These are phyloP conservation scores for Microdochium paspali DNA, from an alignment of 2,329 filamentous ascomycete genomes.

Conservation along the genomic window DNA sequence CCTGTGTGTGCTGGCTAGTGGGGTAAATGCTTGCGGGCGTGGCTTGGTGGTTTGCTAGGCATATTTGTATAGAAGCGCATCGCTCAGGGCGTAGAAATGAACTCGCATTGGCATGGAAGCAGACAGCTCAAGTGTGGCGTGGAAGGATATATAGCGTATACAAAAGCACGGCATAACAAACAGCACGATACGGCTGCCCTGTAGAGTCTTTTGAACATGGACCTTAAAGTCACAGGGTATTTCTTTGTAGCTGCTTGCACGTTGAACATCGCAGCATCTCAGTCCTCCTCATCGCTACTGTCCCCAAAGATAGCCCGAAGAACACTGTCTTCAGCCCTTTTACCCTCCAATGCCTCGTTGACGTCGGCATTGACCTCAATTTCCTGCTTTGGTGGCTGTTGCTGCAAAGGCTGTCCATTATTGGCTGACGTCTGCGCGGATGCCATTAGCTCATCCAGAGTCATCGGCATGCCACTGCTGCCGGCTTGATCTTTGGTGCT, in stretches of 20 bases:
- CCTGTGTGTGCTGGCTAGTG: neutral
- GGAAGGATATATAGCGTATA: no score
- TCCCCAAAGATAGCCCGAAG: conserved; percentile 93
- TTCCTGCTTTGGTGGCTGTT: conserved; percentile 6
- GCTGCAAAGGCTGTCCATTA: neutral
- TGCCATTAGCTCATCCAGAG: conserved; percentile 19
- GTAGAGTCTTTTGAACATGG: neutral
- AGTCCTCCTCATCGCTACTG: conserved; percentile 59
- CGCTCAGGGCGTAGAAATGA: no score
- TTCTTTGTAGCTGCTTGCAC: neutral
- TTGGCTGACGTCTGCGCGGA: conserved; percentile 11
- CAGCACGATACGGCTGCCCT: neutral
- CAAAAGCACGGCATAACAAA: no score
- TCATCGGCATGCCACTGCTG: conserved; percentile 11
- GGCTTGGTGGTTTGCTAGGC: neutral
- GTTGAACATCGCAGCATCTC: conserved; percentile 4
- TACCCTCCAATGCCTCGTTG: conserved; percentile 70
- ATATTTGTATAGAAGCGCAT: no score
- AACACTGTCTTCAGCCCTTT: conserved; percentile 68
- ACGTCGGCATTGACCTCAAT: conserved; percentile 56
- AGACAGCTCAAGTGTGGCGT: no score
- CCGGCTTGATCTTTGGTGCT: neutral
- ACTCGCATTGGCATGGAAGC: no score
- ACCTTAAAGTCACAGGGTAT: neutral
- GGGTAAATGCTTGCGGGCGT: neutral